phyloP scores from a whole-genome alignment of 345 rosid species.

The Citrus cavaleriei region DNA sequence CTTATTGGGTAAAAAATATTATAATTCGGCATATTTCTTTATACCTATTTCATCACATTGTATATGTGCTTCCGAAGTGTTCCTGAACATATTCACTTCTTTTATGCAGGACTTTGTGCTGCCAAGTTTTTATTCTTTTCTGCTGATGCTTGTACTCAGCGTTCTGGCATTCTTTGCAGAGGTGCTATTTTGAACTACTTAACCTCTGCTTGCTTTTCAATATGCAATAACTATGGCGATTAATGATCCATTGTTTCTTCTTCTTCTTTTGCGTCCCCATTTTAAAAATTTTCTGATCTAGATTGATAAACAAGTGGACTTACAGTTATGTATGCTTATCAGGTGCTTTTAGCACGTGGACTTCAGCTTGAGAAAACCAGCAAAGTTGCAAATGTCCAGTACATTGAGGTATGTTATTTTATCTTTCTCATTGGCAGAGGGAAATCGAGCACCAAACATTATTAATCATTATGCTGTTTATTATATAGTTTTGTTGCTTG shows the following conservation, averaged over 20 bases:
- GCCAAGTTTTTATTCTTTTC: slow-evolving; percentile 51
- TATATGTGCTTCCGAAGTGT: background rate
- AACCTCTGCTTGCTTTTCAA: slow-evolving; percentile 3
- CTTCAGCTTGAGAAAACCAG: slow-evolving; percentile 89
- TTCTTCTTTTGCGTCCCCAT: background rate
- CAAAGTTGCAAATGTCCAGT: slow-evolving; percentile 68
- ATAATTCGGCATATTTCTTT: background rate
- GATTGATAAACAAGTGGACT: background rate
- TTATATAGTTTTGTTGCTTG: background rate
- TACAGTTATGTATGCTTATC: slow-evolving; percentile 13
- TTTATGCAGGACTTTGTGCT: slow-evolving; percentile 61
- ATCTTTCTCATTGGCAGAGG: background rate
- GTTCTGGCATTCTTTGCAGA: slow-evolving; percentile 71
- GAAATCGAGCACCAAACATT: background rate
- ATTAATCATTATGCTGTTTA: background rate
- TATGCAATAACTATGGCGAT: background rate
- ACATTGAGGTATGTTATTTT: slow-evolving; percentile 49
- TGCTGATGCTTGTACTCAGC: slow-evolving; percentile 58
- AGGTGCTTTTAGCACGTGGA: slow-evolving; percentile 80
- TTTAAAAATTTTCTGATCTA: background rate
- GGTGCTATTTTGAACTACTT: slow-evolving; percentile 34
- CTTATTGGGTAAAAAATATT: background rate
- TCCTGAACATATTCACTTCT: slow-evolving; percentile 11
- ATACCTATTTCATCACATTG: background rate
- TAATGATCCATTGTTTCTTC: background rate